Conservation (phyloP, 1,284 basidiomycete species). For the Trichosporon sp. region DNA sequence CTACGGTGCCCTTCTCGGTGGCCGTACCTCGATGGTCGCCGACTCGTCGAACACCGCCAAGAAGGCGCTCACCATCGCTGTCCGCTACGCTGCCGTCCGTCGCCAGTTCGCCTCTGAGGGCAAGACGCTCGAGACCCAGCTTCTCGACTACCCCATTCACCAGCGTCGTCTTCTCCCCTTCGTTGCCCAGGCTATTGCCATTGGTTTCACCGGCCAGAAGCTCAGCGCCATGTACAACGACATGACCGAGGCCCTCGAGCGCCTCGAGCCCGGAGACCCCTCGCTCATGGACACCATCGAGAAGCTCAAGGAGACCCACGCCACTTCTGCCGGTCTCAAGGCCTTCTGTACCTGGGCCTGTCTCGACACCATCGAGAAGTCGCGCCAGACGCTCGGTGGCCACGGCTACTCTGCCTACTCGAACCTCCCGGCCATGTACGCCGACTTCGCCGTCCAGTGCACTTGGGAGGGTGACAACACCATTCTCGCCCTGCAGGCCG, state of each 20-base stretch:
- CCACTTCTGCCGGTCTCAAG: slow-evolving; percentile 56
- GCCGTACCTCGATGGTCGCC: slow-evolving; percentile 54
- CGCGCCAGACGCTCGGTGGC: slow-evolving; percentile 55
- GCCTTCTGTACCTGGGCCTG: slow-evolving; percentile 58
- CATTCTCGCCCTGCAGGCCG: slow-evolving; percentile 54
- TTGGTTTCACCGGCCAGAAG: slow-evolving; percentile 53
- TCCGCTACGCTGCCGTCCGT: slow-evolving; percentile 55
- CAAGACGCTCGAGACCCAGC: slow-evolving; percentile 52
- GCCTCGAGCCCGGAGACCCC: slow-evolving; percentile 51
- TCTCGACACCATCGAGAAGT: slow-evolving; percentile 56
- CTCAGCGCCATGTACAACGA: slow-evolving; percentile 49
- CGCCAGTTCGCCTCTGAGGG: slow-evolving; percentile 53
- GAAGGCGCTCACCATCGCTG: slow-evolving; percentile 55
- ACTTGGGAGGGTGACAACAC: slow-evolving; percentile 58
- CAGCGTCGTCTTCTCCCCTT: slow-evolving; percentile 57
- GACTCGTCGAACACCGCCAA: slow-evolving; percentile 55
- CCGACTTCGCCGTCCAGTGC: slow-evolving; percentile 54
- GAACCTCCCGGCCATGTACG: slow-evolving; percentile 54
- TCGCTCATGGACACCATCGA: slow-evolving; percentile 46
- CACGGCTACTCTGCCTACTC: slow-evolving; percentile 58
- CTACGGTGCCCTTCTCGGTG: slow-evolving; percentile 56
- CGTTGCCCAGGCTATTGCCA: slow-evolving; percentile 55
- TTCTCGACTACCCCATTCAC: slow-evolving; percentile 58
- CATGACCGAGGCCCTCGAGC: slow-evolving; percentile 52
- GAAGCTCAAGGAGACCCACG: slow-evolving; percentile 57